Base-by-base conservation (phyloP, 176 grass and related monocot genomes). In the bread wheat (Triticum aestivum) region DNA sequence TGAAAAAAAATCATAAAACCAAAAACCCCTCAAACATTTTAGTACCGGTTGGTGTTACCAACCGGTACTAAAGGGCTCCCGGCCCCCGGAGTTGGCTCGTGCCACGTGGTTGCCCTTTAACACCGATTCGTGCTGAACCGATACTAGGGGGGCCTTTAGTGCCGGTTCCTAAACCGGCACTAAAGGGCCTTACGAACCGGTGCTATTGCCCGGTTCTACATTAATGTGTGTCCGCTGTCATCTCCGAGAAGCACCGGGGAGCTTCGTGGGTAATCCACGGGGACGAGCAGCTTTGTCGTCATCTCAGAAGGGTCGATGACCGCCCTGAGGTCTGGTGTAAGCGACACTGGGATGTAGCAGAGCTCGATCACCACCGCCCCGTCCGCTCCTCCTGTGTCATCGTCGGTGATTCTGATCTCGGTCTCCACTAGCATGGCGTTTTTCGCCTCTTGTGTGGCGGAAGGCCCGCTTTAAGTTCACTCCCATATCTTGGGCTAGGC, bases 181-280 rank as follows among this genome's bases (percentile, higher is more conserved):
- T n/a, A n/a, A n/a, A n/a, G n/a, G n/a, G n/a, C n/a, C n/a, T n/a
- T n/a, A n/a, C n/a, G n/a, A n/a, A n/a, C n/a, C n/a, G n/a, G n/a
- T n/a, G n/a, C n/a, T n/a, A n/a, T n/a, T n/a, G n/a, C n/a, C n/a
- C n/a, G n/a, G n/a, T n/a, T n/a, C n/a, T n/a, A n/a, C n/a, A n/a
- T n/a, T n/a, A n/a, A n/a, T n/a, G n/a, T 79, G 4, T 5, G 58
- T 45, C 0, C 83, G 8, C 29, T 15, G 21, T 62, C 3, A 2
- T 49, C 73, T 14, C 12, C 0, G 3, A 68, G 1, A 18, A 84
- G 32, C 37, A 80, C 51, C 12, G 85, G 89, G 6, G 89, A 87
- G 67, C 81, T 84, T 35, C 5, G 20, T 1, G 85, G 85, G 34
- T 87, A 91, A n/a, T 84, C 85, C 8, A 58, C 44, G 1, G 85